Percentiles rank a stretch among this genome's conserved stretches.
Evolutionary conservation across 2,329 filamentous ascomycete genomes (phyloP).

Genomic region (Neoarthrinium moseri): DNA sequence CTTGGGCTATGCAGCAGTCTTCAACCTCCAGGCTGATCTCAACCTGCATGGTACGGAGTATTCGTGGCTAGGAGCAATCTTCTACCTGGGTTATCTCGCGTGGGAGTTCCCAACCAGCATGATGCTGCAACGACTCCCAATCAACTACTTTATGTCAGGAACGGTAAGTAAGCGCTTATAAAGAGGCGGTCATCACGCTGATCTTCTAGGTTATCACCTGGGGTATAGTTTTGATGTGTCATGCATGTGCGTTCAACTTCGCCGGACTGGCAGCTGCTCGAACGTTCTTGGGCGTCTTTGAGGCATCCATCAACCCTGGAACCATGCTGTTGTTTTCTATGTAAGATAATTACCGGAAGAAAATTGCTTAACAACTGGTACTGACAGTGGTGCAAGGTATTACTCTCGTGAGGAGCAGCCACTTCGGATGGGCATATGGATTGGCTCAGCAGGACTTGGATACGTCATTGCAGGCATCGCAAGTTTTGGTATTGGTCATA

Average conservation of each 20-base stretch:
- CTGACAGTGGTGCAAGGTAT: slow-evolving; percentile 14
- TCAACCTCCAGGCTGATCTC: slow-evolving; percentile 60
- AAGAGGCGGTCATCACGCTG: background rate
- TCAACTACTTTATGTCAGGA: slow-evolving; percentile 18
- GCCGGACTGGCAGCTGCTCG: slow-evolving; percentile 20
- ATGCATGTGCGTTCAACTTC: slow-evolving; percentile 18
- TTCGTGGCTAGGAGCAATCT: slow-evolving; percentile 52
- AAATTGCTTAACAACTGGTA: background rate
- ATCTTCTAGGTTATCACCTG: slow-evolving; percentile 9
- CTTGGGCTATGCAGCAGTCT: slow-evolving; percentile 63
- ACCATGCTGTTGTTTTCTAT: slow-evolving; percentile 36
- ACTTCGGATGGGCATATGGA: slow-evolving; percentile 44
- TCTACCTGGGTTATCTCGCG: slow-evolving; percentile 47
- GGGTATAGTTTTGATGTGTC: slow-evolving; percentile 12
- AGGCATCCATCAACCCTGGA: slow-evolving; percentile 30
- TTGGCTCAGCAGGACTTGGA: slow-evolving; percentile 56
- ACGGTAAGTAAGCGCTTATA: background rate
- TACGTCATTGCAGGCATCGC: slow-evolving; percentile 54
- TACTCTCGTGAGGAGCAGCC: slow-evolving; percentile 36
- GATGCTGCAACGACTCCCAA: slow-evolving; percentile 29
- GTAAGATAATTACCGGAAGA: no score
- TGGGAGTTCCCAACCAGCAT: slow-evolving; percentile 28
- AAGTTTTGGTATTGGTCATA: slow-evolving; percentile 60
- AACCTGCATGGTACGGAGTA: slow-evolving; percentile 57
- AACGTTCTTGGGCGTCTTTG: slow-evolving; percentile 28